Base-by-base conservation (phyloP, 2,329 filamentous ascomycete genomes). In the Arthroderma uncinatum region DNA sequence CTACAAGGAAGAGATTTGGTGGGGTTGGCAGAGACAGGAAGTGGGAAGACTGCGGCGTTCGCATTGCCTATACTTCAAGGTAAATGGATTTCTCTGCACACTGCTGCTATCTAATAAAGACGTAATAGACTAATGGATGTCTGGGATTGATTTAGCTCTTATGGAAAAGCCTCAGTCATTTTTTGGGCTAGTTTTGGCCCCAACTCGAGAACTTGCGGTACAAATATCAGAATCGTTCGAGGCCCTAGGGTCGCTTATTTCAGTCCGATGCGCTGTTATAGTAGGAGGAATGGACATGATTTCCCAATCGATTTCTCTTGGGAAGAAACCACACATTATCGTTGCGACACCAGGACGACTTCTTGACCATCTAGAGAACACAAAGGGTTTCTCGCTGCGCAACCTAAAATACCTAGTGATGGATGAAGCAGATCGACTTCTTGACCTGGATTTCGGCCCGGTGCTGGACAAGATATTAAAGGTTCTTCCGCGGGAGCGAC, bases 271-370 rank as follows among this genome's bases (percentile, higher is more conserved):
- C 66, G 85, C 88, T 5, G 85, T 92, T 14, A 83, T 98, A 44
- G 88, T 97, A 1, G 93, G 93, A 65, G 93, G 93, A 44, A 84
- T 97, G 78, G 92, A 97, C 63, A 96, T 96, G 89, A 87, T 96
- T 0, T 82, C 88, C 0, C 93, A 98, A 70, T 74, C 87, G 0
- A 94, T 98, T 62, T 87, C 91, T 0, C 80, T 98, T 0, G 89
- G 87, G n/a, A 96, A 95, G 79, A 92, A 92, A 65, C 93, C 93
- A 6, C 93, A 98, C 67, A 85, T 98, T 23, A 78, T 97, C 21
- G 91, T 97, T 39, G 92, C 92, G 0, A 96, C 92, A 0, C 92
- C 92, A 0, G 92, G 91, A 55, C 83, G 92, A 57, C 76, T 96
- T 21, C 78, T 96, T 3, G 93, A 97, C 66, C 93, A 98, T 65